A percentile compares a stretch with the other conserved stretches of the same genome.
Conservation (phyloP, 331 rosid species). For the Phaseolus coccineus region DNA sequence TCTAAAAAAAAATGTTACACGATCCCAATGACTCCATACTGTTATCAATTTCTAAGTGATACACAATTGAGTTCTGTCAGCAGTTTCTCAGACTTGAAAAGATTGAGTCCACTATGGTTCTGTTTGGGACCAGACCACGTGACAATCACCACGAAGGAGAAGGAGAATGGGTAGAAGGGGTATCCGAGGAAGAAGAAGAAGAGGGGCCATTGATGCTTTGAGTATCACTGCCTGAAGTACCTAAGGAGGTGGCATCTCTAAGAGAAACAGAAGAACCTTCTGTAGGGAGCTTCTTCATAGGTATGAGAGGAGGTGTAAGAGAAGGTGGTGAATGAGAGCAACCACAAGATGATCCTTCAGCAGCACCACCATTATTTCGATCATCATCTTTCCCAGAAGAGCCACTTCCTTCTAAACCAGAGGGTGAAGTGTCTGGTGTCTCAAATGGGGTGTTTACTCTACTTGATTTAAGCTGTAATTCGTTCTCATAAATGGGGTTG, state of each 20-base stretch:
- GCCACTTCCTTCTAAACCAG: conserved; percentile 58
- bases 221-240: conserved; percentile 78
- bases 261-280: conserved; percentile 81
- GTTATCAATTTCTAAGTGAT: not conserved
- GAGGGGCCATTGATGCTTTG: conserved; percentile 64
- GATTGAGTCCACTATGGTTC: not conserved
- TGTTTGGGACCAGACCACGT: not conserved
- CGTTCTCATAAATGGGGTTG: conserved; percentile 81
- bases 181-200: conserved; percentile 77
- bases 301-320: conserved; percentile 78
- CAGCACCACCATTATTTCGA: conserved; percentile 44
- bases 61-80: not conserved
- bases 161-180: conserved; percentile 82
- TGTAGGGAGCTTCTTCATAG: conserved; percentile 85
- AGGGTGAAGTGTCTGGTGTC: conserved; percentile 89
- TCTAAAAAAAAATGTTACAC: not conserved
- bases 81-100: not conserved
- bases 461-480: conserved; percentile 43
- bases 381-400: conserved; percentile 60
- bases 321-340: conserved; percentile 38
- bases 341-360: conserved; percentile 35
- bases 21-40: not conserved
- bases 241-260: conserved; percentile 63
- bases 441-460: conserved; percentile 70
- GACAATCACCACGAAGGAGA: conserved; percentile 87